These are phyloP conservation scores for Phylloporus scabripes DNA, from an alignment of 768 basidiomycete species.

Conservation along the genomic window DNA sequence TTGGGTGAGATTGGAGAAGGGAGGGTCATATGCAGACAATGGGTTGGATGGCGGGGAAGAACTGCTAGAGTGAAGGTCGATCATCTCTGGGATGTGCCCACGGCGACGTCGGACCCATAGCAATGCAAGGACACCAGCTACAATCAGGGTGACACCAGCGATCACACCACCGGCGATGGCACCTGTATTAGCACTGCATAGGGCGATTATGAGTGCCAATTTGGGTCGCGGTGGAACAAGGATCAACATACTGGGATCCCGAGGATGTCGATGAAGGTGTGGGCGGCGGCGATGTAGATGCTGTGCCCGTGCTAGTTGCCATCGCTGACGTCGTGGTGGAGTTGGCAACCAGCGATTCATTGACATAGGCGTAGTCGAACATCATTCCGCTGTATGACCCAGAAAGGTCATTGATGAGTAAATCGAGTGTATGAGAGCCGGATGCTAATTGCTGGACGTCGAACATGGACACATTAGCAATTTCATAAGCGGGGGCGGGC, in stretches of 20 bases:
- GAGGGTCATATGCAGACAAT: too few species aligned
- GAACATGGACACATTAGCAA: conserved; percentile 23
- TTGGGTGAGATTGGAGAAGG: too few species aligned
- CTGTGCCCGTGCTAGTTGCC: too few species aligned
- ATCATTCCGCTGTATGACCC: too few species aligned
- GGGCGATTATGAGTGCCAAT: background rate
- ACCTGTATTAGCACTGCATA: conserved; percentile 6
- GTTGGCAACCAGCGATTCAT: too few species aligned
- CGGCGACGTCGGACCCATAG: conserved; percentile 11
- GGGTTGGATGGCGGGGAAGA: background rate
- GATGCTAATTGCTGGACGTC: too few species aligned
- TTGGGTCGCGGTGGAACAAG: background rate
- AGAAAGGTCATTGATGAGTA: too few species aligned
- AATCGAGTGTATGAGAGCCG: too few species aligned
- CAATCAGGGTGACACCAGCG: conserved; percentile 6
- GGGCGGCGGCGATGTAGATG: too few species aligned
- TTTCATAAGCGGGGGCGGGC: conserved; percentile 15
- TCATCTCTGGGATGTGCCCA: background rate
- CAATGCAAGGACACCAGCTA: conserved; percentile 1
- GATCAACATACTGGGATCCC: conserved; percentile 11
- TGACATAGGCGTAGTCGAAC: too few species aligned
- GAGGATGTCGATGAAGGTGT: background rate
- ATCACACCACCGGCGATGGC: conserved; percentile 15
- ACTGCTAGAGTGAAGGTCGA: conserved; percentile 4
- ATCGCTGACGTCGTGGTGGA: too few species aligned